Conservation (phyloP, 176 grass and related monocot genomes). For the Dendrocalamus sinicus region DNA sequence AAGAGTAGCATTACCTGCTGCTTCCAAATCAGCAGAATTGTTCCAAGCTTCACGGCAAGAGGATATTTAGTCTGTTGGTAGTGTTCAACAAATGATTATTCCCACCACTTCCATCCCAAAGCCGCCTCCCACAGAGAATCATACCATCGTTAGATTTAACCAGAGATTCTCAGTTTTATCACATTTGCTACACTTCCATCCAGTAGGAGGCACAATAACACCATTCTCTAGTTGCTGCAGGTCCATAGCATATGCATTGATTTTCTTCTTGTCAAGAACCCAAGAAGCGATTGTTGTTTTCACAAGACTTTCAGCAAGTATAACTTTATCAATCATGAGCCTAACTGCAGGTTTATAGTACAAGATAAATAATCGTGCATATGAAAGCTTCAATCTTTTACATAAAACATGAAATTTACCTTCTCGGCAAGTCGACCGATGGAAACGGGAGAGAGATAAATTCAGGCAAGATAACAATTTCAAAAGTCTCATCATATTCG, state of each 20-base stretch:
- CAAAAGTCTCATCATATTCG: no score
- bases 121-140: conserved; percentile 80
- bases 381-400: conserved; percentile 12
- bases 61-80: conserved; percentile 89
- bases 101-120: conserved; percentile 94
- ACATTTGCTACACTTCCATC: conserved; percentile 97
- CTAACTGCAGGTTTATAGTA: conserved; percentile 64
- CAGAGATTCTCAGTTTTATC: conserved; percentile 99
- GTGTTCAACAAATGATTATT: conserved; percentile 94
- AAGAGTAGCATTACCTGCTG: conserved; percentile 87
- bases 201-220: conserved; percentile 80
- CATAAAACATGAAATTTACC: conserved; percentile 47
- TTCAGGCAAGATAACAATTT: conserved; percentile 77
- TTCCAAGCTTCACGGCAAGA: conserved; percentile 93
- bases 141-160: conserved; percentile 98
- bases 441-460: conserved; percentile 85
- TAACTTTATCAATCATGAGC: conserved; percentile 82
- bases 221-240: conserved; percentile 89
- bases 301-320: conserved; percentile 84
- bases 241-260: conserved; percentile 81
- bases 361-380: conserved; percentile 32
- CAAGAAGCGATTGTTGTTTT: conserved; percentile 90
- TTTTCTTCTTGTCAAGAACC: conserved; percentile 84
- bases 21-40: conserved; percentile 85
- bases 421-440: conserved; percentile 97